phyloP scores from a whole-genome alignment of 1,284 basidiomycete species.

The Cutaneotrichosporon spelunceum region DNA sequence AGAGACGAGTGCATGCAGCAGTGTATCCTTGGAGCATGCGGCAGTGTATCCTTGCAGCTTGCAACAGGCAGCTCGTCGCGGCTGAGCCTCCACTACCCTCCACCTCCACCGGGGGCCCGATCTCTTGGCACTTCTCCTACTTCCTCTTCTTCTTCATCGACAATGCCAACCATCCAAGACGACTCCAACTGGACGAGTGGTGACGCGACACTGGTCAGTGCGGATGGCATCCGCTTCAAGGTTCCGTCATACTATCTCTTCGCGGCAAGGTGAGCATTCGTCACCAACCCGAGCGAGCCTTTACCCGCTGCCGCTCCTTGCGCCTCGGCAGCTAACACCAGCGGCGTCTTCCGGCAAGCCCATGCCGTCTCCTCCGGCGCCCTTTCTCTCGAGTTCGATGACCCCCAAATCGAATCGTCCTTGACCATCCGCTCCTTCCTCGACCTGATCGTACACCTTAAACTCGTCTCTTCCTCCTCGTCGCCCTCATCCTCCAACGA shows the following conservation, averaged over 20 bases:
- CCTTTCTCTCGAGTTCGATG: conserved; percentile 1
- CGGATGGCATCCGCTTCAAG: conserved; percentile 7
- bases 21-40: not conserved
- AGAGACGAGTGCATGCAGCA: not conserved
- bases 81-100: not conserved
- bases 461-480: not conserved
- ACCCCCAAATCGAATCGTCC: conserved; percentile 5
- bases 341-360: conserved; percentile 7
- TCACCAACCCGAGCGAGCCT: not conserved
- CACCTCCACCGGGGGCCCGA: conserved; percentile 4
- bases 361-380: not conserved
- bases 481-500: too few species aligned
- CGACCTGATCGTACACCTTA: not conserved
- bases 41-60: conserved; percentile 3
- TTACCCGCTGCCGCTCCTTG: not conserved
- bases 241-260: conserved; percentile 6
- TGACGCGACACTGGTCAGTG: conserved; percentile 10
- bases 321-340: not conserved
- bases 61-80: not conserved
- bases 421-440: conserved; percentile 6
- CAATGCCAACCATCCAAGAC: not conserved
- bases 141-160: not conserved
- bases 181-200: conserved; percentile 8
- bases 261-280: conserved; percentile 11
- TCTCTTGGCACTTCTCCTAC: not conserved